These are phyloP conservation scores for Fraxinus sp. DNA, from an alignment of 305 asterid species.

Conservation along the genomic window DNA sequence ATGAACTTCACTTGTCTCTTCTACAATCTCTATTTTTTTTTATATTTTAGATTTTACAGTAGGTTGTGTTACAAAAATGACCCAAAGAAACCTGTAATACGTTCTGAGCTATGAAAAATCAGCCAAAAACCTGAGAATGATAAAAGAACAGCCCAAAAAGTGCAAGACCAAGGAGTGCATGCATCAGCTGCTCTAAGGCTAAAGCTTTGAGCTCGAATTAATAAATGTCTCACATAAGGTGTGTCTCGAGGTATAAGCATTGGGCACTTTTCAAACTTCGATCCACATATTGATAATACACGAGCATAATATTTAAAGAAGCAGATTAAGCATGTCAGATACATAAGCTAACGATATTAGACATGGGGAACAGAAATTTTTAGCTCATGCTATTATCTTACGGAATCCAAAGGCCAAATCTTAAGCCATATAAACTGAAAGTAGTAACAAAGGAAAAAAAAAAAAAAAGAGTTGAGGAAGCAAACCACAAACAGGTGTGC, in stretches of 20 bases:
- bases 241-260: background rate
- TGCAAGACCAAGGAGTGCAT: background rate
- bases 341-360: background rate
- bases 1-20: background rate
- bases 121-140: background rate
- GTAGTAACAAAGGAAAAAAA: background rate
- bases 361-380: background rate
- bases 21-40: background rate
- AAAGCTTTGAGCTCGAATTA: background rate
- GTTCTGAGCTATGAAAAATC: background rate
- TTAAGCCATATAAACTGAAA: background rate
- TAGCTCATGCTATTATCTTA: background rate
- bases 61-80: background rate
- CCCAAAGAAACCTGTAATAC: background rate
- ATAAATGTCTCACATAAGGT: background rate
- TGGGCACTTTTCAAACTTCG: background rate
- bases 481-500: background rate
- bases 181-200: background rate
- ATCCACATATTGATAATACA: background rate
- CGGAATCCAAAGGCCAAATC: background rate
- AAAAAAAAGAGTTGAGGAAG: slow-evolving; percentile 9
- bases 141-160: background rate
- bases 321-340: background rate
- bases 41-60: background rate
- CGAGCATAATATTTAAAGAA: background rate